Percentiles rank a stretch among this genome's conserved stretches.
These are phyloP conservation scores for Amanita pallidorosea DNA, from an alignment of 768 basidiomycete species.

Conservation along the genomic window DNA sequence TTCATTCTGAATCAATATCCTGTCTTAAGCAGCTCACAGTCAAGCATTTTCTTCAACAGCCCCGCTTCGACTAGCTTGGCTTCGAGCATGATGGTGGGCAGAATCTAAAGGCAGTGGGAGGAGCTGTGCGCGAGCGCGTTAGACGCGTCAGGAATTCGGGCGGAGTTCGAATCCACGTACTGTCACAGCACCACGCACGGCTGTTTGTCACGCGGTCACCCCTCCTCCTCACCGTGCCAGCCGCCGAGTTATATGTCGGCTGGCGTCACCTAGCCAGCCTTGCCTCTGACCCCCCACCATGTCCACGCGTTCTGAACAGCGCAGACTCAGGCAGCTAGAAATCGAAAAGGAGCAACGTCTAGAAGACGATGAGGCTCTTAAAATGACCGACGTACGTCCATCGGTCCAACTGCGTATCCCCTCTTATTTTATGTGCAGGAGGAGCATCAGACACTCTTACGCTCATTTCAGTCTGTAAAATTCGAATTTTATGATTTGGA, in stretches of 20 bases:
- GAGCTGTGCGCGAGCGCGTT: constrained; percentile 16
- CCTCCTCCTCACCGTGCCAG: neutral
- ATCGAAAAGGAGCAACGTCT: constrained; percentile 40
- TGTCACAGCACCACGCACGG: constrained; percentile 12
- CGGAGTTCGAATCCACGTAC: constrained; percentile 17
- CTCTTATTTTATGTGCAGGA: constrained; percentile 18
- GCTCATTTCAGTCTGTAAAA: constrained; percentile 44
- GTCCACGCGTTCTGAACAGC: constrained; percentile 30
- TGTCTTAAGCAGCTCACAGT: constrained; percentile 43
- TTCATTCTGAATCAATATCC: neutral
- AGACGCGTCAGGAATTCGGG: constrained; percentile 15
- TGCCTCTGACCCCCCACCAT: neutral
- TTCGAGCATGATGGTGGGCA: constrained; percentile 61
- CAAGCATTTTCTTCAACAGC: constrained; percentile 85
- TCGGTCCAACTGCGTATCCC: neutral
- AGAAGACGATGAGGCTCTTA: constrained; percentile 46
- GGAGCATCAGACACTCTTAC: constrained; percentile 25
- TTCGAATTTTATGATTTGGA: constrained; percentile 54
- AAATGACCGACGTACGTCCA: constrained; percentile 43
- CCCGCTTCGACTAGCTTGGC: constrained; percentile 84
- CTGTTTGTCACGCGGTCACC: constrained; percentile 5
- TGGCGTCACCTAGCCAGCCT: neutral
- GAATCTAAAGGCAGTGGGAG: constrained; percentile 5
- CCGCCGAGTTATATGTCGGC: constrained; percentile 1
- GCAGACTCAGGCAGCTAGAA: constrained; percentile 34